Evolutionary conservation across 345 rosid genomes (phyloP), one percentile per base, ranked within the genome.

Genomic region (Moringa oleifera): DNA sequence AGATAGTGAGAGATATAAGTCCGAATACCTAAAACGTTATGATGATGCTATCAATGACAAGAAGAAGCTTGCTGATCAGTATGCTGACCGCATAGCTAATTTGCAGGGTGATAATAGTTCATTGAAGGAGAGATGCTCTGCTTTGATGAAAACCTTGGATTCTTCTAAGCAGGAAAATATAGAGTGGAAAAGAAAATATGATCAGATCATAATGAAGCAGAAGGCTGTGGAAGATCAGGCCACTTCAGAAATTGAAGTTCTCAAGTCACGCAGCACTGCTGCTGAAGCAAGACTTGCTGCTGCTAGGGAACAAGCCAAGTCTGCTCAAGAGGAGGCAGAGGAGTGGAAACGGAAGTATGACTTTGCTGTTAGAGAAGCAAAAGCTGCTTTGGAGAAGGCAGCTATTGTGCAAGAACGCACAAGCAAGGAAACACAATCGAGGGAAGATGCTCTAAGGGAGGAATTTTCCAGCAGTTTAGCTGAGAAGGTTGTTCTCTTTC

Each of bases 251-350:
- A 79, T 89, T 69, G 87, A 81, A 46, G 75, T 80, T 65, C 90
- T 95, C 61, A 87, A 77, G 79, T 85, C 97, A 12, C 71, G 97
- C 28, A 87, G 82, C 65, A 84, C 90, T 72, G 91, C 97, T 61
- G 82, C 99, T 57, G 99, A 95, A 71, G 97, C 97, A 59, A 89
- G 97, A 74, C 72, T 95, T 59, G 93, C 90, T 80, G 99, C 99
- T 72, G 91, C 96, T 52, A 82, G 75, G 78, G 99, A 95, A 71
- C 95, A 89, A 66, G 83, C 84, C 41, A 78, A 76, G 64, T 83
- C 97, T 64, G 91, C 96, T 64, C 90, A 89, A 78, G 97, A 87
- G 72, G 97, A 89, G 76, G 91, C 97, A 6, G 81, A 72, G 60
- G 97, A 95, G 58, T 95, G 99, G 99, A 84, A 87, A 72, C 81